These are phyloP conservation scores for Trichoderma gamsii DNA, from an alignment of 495 filamentous ascomycete genomes.

Conservation along the genomic window DNA sequence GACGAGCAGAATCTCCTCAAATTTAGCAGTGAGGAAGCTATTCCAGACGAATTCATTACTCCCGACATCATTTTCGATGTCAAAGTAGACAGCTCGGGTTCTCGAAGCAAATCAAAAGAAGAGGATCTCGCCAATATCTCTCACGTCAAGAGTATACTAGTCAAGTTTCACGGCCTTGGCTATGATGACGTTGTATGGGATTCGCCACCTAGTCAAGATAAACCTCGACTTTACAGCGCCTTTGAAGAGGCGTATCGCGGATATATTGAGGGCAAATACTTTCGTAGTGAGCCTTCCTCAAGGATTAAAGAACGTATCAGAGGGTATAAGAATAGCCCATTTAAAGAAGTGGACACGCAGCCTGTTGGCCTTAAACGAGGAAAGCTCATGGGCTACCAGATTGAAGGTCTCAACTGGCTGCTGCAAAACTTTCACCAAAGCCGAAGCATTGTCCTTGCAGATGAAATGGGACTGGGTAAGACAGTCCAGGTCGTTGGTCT, in stretches of 20 bases:
- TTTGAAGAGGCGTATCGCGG: constrained; percentile 80
- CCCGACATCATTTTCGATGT: constrained; percentile 86
- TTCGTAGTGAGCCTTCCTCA: constrained; percentile 47
- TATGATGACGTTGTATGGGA: constrained; percentile 95
- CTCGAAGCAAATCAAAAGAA: constrained; percentile 43
- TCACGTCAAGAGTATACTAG: constrained; percentile 62
- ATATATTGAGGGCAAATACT: constrained; percentile 68
- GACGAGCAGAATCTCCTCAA: constrained; percentile 50
- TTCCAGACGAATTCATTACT: constrained; percentile 75
- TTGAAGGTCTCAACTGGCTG: constrained; percentile 95
- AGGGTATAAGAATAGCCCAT: constrained; percentile 55
- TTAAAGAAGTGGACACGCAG: constrained; percentile 64
- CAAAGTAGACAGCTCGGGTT: constrained; percentile 33
- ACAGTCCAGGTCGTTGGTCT: constrained; percentile 90
- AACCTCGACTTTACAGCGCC: constrained; percentile 57
- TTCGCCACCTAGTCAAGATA: constrained; percentile 58
- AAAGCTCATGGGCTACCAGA: constrained; percentile 86
- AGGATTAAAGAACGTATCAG: constrained; percentile 56
- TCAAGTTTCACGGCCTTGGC: constrained; percentile 92
- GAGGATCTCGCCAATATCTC: constrained; percentile 62
- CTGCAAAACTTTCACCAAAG: constrained; percentile 78
- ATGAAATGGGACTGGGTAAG: constrained; percentile 99
- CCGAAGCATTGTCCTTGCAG: constrained; percentile 88
- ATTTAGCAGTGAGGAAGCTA: constrained; percentile 68
- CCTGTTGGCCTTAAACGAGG: constrained; percentile 68